Conservation (phyloP, 257 asterid genomes). For the Nicotiana attenuata region DNA sequence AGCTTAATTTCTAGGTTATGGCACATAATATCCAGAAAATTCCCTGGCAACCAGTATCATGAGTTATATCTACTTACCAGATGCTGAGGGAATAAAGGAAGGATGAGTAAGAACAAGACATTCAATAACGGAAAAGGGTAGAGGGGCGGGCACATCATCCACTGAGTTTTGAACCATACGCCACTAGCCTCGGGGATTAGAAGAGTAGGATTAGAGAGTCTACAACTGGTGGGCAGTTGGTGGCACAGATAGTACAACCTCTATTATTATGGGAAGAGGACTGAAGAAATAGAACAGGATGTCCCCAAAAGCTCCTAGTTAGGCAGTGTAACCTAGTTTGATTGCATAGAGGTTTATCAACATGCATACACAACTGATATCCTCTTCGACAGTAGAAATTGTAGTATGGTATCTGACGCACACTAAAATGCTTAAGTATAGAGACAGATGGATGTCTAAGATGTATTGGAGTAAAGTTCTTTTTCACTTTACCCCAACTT, state of each 20-base stretch:
- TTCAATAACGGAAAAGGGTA: not conserved
- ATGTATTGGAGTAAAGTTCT: not conserved
- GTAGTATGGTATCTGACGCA: not conserved
- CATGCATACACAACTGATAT: not conserved
- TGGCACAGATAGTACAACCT: not conserved
- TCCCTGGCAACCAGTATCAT: not conserved
- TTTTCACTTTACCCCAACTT: not conserved
- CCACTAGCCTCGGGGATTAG: no score
- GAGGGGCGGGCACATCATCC: no score
- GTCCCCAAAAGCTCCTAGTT: not conserved
- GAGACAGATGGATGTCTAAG: not conserved
- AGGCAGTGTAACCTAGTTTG: not conserved
- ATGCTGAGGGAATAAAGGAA: not conserved
- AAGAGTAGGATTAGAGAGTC: not conserved
- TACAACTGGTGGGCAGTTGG: not conserved
- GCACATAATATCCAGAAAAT: not conserved
- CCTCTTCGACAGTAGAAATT: not conserved
- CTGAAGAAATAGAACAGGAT: not conserved
- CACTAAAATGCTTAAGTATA: not conserved
- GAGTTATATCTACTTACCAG: not conserved
- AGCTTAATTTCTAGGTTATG: not conserved
- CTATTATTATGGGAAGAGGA: not conserved
- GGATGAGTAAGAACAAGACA: not conserved
- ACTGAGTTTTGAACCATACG: no score
- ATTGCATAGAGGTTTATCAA: not conserved